Base-by-base conservation (phyloP, 805 yeast genomes). In the Schwanniomyces occidentalis region DNA sequence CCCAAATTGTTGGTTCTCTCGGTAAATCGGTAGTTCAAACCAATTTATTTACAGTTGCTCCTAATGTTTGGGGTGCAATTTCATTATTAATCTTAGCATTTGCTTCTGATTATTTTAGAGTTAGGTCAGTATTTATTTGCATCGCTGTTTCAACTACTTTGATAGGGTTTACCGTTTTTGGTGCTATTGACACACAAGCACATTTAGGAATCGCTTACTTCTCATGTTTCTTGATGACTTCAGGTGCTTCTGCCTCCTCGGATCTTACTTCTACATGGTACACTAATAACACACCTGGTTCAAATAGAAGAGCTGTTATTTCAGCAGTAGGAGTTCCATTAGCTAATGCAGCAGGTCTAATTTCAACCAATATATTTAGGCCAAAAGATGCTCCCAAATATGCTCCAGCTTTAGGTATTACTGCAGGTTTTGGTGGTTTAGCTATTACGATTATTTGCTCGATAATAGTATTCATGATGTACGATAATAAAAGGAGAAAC, bases 261-360 rank as follows among this genome's bases (percentile, higher is more conserved):
- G 77, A 73, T 4, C 51, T 73, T 27, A 67, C 73, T 1, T 70
- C 76, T 1, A 68, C 76, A 1, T 73, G 77, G 78, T 73, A 69
- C 42, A 69, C 65, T 35, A 72, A 73, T 48, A 73, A 73, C 38
- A 69, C 69, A 2, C 75, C 76, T 4, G 68, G 69, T 35, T 69
- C 61, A 34, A 65, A 63, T 33, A 54, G 74, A 27, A 63, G 77
- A 37, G 75, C 67, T 8, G 72, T 70, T 14, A 52, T 72, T 27
- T 61, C 73, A 5, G 71, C 76, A 4, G 65, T 71, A 13, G 76
- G 75, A 28, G 55, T 60, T 14, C 63, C 64, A 5, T 38, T 60
- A 14, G 59, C 61, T 10, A 60, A 60, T 39, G 56, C 62, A 14
- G 58, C 64, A 9, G 60, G 63, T 0, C 45, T 58, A 20, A 58